Evolutionary conservation across 768 basidiomycete genomes (phyloP).

Genomic region (Gelatoporia subvermispora): DNA sequence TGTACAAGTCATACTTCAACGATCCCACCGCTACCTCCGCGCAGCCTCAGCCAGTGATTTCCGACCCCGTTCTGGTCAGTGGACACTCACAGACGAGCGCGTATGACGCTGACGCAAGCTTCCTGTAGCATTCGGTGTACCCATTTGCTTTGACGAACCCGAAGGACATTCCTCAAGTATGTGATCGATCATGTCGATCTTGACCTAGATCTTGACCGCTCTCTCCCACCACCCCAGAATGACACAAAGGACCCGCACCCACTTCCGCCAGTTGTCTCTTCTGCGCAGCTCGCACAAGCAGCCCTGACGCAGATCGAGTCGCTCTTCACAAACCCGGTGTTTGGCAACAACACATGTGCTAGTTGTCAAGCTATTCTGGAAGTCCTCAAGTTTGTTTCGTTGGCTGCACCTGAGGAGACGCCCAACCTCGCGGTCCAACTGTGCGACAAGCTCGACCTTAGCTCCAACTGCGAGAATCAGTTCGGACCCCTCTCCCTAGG

Average conservation of each 20-base stretch:
- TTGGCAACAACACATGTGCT: conserved; percentile 47
- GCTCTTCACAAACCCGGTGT: conserved; percentile 45
- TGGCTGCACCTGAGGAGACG: conserved; percentile 54
- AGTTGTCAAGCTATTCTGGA: conserved; percentile 55
- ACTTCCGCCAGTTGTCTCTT: conserved; percentile 49
- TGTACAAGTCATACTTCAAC: conserved; percentile 60
- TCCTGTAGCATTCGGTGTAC: conserved; percentile 46
- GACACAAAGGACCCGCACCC: conserved; percentile 59
- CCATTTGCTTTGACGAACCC: conserved; percentile 57
- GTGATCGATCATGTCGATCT: background rate
- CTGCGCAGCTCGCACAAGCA: conserved; percentile 38
- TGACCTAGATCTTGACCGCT: background rate
- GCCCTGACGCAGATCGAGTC: conserved; percentile 54
- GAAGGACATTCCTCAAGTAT: conserved; percentile 45
- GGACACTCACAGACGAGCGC: background rate
- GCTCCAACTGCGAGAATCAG: conserved; percentile 61
- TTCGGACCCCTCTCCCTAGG: conserved; percentile 65
- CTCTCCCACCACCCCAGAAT: conserved; percentile 28
- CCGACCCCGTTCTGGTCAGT: conserved; percentile 58
- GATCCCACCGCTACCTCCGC: conserved; percentile 61
- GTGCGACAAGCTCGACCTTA: conserved; percentile 50
- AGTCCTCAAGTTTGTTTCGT: conserved; percentile 54
- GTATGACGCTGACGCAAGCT: background rate
- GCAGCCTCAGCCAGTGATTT: conserved; percentile 67
- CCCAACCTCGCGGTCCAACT: conserved; percentile 48